phyloP scores from a whole-genome alignment of 23 red algal species.

The Chondrus crispus region DNA sequence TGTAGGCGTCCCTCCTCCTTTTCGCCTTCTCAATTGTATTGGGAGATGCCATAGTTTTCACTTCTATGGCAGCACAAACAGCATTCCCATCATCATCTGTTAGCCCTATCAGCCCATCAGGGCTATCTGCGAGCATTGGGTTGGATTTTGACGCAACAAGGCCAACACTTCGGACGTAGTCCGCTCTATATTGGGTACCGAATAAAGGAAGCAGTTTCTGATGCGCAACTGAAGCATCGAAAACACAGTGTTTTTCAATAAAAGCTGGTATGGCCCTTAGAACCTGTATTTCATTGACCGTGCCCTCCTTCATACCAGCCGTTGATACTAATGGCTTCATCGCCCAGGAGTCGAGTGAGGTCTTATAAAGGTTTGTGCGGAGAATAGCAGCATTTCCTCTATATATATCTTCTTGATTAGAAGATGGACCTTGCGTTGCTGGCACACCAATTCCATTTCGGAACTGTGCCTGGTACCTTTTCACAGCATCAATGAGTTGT shows the following conservation, averaged over 20 bases:
- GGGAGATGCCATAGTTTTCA: neutral
- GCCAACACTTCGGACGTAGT: neutral
- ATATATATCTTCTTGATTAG: too few species aligned
- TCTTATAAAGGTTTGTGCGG: neutral
- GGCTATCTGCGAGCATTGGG: neutral
- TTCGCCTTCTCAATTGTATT: neutral
- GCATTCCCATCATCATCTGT: neutral
- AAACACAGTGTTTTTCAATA: neutral
- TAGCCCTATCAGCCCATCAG: neutral
- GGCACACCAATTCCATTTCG: too few species aligned
- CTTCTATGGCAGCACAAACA: neutral
- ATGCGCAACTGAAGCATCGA: neutral
- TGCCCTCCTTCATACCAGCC: neutral
- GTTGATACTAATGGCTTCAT: conserved; percentile 1
- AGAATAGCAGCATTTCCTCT: too few species aligned
- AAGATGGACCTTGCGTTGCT: too few species aligned
- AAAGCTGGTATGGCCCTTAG: neutral
- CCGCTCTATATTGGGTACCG: neutral
- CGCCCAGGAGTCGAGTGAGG: neutral
- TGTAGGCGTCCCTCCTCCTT: neutral
- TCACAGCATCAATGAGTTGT: too few species aligned
- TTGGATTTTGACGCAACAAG: neutral
- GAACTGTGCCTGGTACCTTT: too few species aligned
- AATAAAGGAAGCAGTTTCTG: neutral
- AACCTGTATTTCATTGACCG: neutral